phyloP scores from a whole-genome alignment of 805 yeast species.

The Cyberlindnera mississippiensis region DNA sequence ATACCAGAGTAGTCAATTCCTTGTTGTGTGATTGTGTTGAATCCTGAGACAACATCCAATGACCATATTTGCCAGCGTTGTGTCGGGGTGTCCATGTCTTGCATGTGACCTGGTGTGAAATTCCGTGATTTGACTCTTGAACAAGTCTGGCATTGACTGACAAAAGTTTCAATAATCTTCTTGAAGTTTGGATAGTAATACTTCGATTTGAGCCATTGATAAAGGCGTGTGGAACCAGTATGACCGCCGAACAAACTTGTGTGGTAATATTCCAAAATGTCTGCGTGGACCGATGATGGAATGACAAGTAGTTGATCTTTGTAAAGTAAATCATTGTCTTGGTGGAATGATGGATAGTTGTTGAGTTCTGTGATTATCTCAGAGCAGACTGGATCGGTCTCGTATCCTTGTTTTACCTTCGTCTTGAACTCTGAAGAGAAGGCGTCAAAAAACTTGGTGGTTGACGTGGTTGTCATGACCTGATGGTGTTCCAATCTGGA shows the following conservation, averaged over 20 bases:
- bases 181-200: not conserved
- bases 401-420: not conserved
- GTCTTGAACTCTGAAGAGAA: not conserved
- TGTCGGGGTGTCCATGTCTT: not conserved
- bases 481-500: not conserved
- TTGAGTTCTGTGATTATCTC: not conserved
- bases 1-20: not conserved
- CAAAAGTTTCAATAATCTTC: not conserved
- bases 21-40: not conserved
- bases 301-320: not conserved
- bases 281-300: not conserved
- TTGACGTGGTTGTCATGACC: not conserved
- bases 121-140: not conserved
- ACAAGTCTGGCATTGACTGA: not conserved
- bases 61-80: not conserved
- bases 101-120: not conserved
- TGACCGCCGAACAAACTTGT: not conserved
- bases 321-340: not conserved
- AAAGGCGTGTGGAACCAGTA: not conserved
- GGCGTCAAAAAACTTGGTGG: not conserved
- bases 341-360: not conserved
- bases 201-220: not conserved
- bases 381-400: not conserved
- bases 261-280: not conserved
- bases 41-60: not conserved